Base-by-base conservation (phyloP, 1,284 basidiomycete genomes). In the Austroboletus rostrupii region DNA sequence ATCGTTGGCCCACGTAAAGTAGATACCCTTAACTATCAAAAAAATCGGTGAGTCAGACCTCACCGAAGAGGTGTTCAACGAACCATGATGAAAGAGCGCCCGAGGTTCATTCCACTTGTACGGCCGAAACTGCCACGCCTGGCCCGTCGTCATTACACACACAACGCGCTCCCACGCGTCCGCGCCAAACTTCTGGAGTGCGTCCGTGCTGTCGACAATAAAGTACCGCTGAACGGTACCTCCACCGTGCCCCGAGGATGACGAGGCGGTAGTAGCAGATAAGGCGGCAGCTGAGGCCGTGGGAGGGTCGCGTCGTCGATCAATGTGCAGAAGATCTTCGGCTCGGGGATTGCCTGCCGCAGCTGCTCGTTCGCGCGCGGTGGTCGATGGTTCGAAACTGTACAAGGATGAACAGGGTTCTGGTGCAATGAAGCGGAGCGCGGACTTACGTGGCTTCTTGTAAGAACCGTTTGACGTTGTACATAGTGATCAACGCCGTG, bases 21-120 rank as follows among this genome's bases (percentile, higher is more conserved):
- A 94, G 32, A 97, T 78, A 3, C 94, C 94, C 66, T 94, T 94
- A 28, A 97, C 93, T 95, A 16, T 9, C 3, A 7, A 37, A 3
- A 3, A 3, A 19, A 37, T 37, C 35, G 9, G 10, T 6, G 17
- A 33, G 32, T 14, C 32, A 33, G 12, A 33, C 35, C 14, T 37
- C 16, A 10, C 35, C 32, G 2, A 10, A n/a, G 8, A 19, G 5
- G 8, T 5, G n/a, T 17, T 37, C 14, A 16, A 37, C 35, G 13
- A 3, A 95, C 93, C 92, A 65, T 98, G 87, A 65, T 95, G 90
- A 72, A 98, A 98, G 26, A 98, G 72, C 48, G 88, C 81, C 54
- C 85, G 84, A 1, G 96, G 95, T 59, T 98, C 93, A 45, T 78
- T 85, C 95, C 95, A 98, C 66, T 93, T 93, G 73, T 98, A 99